phyloP scores from a whole-genome alignment of 345 rosid genomes.

The Punica granatum region DNA sequence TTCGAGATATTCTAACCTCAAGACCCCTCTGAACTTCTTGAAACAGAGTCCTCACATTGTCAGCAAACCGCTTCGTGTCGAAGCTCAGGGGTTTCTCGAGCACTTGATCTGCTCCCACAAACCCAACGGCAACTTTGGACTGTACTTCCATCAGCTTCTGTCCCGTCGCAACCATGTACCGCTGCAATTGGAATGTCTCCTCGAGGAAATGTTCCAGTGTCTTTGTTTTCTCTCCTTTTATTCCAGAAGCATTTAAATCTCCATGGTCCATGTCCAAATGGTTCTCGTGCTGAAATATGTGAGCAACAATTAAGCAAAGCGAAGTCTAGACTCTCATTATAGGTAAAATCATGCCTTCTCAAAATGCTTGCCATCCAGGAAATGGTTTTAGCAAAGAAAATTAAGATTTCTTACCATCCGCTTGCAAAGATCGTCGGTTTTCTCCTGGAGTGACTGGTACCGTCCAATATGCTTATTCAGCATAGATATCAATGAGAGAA shows the following conservation, averaged over 20 bases:
- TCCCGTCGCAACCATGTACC: slow-evolving; percentile 78
- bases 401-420: slow-evolving; percentile 46
- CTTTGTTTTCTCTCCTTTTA: slow-evolving; percentile 36
- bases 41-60: slow-evolving; percentile 48
- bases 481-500: slow-evolving; percentile 45
- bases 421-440: slow-evolving; percentile 79
- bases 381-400: neutral
- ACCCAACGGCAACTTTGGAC: slow-evolving; percentile 50
- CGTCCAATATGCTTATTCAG: slow-evolving; percentile 72
- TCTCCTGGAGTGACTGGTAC: slow-evolving; percentile 83
- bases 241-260: slow-evolving; percentile 18
- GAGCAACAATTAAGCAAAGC: neutral
- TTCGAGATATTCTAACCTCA: slow-evolving; percentile 80
- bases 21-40: slow-evolving; percentile 88
- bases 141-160: slow-evolving; percentile 76
- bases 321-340: neutral
- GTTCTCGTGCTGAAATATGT: slow-evolving; percentile 47
- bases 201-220: slow-evolving; percentile 65
- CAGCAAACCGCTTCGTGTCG: slow-evolving; percentile 62
- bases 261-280: slow-evolving; percentile 20
- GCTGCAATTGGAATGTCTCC: slow-evolving; percentile 83
- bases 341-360: too few relatives aligned
- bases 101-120: slow-evolving; percentile 39
- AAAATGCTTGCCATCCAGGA: neutral
- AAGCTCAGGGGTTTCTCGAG: slow-evolving; percentile 36